phyloP scores from a whole-genome alignment of 2,329 filamentous ascomycete genomes.

The Colletotrichum chrysophilum region DNA sequence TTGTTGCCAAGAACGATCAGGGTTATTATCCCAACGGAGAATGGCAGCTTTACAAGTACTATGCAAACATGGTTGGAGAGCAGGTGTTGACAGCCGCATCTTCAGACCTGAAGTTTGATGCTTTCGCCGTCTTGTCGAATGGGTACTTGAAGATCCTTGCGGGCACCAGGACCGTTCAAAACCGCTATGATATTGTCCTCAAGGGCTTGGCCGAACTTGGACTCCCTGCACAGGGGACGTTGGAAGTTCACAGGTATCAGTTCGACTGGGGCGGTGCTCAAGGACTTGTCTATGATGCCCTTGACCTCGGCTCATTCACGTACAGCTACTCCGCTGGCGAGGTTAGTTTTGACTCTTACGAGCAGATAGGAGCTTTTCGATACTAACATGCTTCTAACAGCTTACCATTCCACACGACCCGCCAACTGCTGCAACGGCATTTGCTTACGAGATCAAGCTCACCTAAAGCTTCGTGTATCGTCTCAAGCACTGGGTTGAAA shows the following conservation, averaged over 20 bases:
- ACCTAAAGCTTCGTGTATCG: background rate
- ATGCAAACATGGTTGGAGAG: background rate
- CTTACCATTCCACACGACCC: background rate
- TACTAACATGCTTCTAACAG: background rate
- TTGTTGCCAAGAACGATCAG: constrained; percentile 19
- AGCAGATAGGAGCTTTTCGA: background rate
- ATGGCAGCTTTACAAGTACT: background rate
- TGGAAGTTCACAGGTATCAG: background rate
- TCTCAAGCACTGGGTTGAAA: fast-evolving
- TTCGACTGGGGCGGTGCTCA: background rate
- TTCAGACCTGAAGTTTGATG: background rate
- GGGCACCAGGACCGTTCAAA: background rate
- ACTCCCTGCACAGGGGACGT: background rate
- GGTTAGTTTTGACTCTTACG: background rate
- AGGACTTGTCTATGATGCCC: background rate
- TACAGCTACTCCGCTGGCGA: background rate
- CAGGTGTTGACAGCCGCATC: background rate
- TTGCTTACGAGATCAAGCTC: background rate
- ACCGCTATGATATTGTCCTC: background rate
- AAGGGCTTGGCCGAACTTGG: background rate
- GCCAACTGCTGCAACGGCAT: background rate
- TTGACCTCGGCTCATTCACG: background rate
- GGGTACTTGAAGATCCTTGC: background rate
- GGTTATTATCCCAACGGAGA: background rate
- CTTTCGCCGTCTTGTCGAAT: background rate